Conservation (phyloP, 345 rosid genomes). For the Eucalyptus pauciflora region DNA sequence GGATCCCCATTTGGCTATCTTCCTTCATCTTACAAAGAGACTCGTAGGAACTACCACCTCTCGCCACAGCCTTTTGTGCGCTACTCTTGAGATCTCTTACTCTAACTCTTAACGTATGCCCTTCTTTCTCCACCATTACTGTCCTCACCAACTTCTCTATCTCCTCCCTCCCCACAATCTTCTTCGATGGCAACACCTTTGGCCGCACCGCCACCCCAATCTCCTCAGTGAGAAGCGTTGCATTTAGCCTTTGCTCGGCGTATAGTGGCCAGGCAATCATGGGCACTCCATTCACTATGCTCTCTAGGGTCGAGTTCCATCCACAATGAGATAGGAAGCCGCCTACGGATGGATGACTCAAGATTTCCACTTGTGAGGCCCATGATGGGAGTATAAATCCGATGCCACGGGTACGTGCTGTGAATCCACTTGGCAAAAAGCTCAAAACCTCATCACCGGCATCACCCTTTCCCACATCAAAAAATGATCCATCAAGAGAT, state of each 20-base stretch:
- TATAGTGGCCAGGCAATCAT: background rate
- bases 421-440: conserved; percentile 49
- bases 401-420: conserved; percentile 2
- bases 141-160: conserved; percentile 22
- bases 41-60: conserved; percentile 16
- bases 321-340: conserved; percentile 65
- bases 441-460: background rate
- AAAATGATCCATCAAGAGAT: background rate
- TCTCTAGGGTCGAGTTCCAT: conserved; percentile 2
- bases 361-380: conserved; percentile 53
- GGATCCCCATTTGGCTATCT: background rate
- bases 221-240: conserved; percentile 26
- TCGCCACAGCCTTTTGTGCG: conserved; percentile 8
- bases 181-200: background rate
- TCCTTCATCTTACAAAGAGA: background rate
- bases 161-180: conserved; percentile 25
- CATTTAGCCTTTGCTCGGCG: background rate
- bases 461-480: background rate
- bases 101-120: conserved; percentile 18
- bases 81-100: conserved; percentile 16
- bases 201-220: conserved; percentile 26
- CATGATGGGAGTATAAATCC: conserved; percentile 41
- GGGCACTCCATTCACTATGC: no score
- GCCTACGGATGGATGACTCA: conserved; percentile 47
- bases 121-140: conserved; percentile 33